phyloP scores from a whole-genome alignment of 805 yeast species.

The Schwanniomyces pseudopolymorphus region DNA sequence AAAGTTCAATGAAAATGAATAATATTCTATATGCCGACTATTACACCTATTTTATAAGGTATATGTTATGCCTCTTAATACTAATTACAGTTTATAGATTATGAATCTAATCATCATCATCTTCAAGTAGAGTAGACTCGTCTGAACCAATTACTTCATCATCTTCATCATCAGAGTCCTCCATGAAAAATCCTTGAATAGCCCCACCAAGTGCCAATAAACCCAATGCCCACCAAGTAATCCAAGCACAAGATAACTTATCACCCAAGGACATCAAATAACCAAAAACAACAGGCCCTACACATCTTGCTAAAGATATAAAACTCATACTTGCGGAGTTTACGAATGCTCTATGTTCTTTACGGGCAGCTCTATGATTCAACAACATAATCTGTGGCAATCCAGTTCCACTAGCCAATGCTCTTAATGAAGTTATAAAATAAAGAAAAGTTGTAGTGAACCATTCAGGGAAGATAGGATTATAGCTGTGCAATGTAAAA shows the following conservation, averaged over 20 bases:
- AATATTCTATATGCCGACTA: too few relatives aligned
- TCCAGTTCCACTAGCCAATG: constrained; percentile 45
- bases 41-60: too few relatives aligned
- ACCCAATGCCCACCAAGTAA: constrained; percentile 33
- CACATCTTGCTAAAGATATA: constrained; percentile 53
- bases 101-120: background rate
- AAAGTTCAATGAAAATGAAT: too few relatives aligned
- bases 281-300: constrained; percentile 62
- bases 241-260: constrained; percentile 19
- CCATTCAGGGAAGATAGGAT: constrained; percentile 23
- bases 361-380: constrained; percentile 53
- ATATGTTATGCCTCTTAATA: too few relatives aligned
- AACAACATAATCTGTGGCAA: constrained; percentile 55
- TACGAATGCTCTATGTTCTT: constrained; percentile 56
- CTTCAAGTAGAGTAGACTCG: background rate
- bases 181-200: constrained; percentile 22
- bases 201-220: constrained; percentile 17
- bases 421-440: constrained; percentile 17
- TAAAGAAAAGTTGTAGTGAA: constrained; percentile 25
- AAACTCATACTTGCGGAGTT: constrained; percentile 58
- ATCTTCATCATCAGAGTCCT: constrained; percentile 26
- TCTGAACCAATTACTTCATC: background rate
- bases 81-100: too few relatives aligned
- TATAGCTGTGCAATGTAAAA: constrained; percentile 38
- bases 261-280: constrained; percentile 32